Percentiles rank a stretch among this genome's conserved stretches.
Conservation (phyloP, 1,139 yeast species). For the Kodamaea arcana region DNA sequence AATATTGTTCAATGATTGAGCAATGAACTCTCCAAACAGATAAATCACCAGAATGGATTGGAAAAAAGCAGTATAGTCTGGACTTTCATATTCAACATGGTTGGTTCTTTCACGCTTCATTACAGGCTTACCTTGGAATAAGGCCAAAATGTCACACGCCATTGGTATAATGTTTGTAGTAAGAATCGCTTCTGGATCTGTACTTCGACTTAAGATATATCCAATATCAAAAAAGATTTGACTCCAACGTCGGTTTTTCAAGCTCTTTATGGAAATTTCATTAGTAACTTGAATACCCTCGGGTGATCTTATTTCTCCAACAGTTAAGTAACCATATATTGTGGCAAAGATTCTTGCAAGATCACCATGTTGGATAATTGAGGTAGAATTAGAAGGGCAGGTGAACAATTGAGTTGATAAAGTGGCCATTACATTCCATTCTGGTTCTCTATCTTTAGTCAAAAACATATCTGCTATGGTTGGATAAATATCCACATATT, state of each 20-base stretch:
- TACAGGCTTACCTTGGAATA: constrained; percentile 81
- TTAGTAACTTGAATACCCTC: constrained; percentile 39
- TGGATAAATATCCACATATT: constrained; percentile 82
- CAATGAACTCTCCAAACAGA: constrained; percentile 56
- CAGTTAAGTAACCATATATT: constrained; percentile 61
- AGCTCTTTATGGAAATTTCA: constrained; percentile 42
- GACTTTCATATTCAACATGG: constrained; percentile 89
- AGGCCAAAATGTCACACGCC: constrained; percentile 59
- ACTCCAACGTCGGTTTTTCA: constrained; percentile 79
- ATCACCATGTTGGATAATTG: constrained; percentile 67
- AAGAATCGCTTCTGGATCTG: constrained; percentile 41
- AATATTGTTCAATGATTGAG: constrained; percentile 44
- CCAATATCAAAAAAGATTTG: constrained; percentile 84
- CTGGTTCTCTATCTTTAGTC: constrained; percentile 76
- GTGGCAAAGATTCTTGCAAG: constrained; percentile 64
- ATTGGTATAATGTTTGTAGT: constrained; percentile 38
- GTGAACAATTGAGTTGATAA: constrained; percentile 86
- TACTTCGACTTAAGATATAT: constrained; percentile 68
- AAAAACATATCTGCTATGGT: constrained; percentile 71
- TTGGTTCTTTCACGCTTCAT: constrained; percentile 70
- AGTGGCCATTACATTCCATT: constrained; percentile 67
- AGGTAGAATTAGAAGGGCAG: constrained; percentile 72
- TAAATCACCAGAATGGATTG: constrained; percentile 70
- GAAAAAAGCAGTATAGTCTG: constrained; percentile 78
- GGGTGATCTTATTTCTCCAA: constrained; percentile 50